A percentile compares a stretch with the other conserved stretches of the same genome.
These are phyloP conservation scores for Ogataea salicorniae DNA, from an alignment of 805 yeast genomes.

Conservation along the genomic window DNA sequence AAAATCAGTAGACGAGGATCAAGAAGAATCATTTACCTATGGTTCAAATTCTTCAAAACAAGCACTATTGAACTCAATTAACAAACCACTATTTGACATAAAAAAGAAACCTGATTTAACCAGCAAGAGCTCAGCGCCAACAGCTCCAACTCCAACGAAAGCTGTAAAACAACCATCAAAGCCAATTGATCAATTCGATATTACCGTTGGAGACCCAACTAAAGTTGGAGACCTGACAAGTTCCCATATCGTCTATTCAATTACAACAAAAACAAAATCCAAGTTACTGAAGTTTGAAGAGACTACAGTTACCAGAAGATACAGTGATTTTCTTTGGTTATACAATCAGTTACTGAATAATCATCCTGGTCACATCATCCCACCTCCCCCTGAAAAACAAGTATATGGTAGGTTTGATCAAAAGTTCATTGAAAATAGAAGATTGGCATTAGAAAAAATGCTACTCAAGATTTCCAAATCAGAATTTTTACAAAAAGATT, in stretches of 20 bases:
- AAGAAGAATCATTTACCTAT: neutral
- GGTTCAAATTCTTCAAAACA: constrained; percentile 21
- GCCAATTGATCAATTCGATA: constrained; percentile 41
- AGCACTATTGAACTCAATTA: constrained; percentile 38
- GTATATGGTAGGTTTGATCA: constrained; percentile 88
- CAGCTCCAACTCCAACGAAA: constrained; percentile 4
- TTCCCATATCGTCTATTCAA: constrained; percentile 83
- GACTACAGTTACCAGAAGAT: constrained; percentile 70
- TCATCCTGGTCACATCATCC: constrained; percentile 86
- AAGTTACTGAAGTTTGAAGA: constrained; percentile 33
- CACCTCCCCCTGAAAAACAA: constrained; percentile 96
- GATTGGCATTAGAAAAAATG: constrained; percentile 85
- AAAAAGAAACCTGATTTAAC: constrained; percentile 7
- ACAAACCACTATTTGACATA: constrained; percentile 51
- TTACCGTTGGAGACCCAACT: constrained; percentile 83
- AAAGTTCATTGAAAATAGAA: constrained; percentile 80
- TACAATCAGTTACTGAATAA: constrained; percentile 81
- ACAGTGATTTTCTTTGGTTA: constrained; percentile 90
- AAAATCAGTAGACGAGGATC: constrained; percentile 5
- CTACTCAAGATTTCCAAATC: constrained; percentile 60
- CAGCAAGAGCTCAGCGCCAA: neutral
- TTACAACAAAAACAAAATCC: constrained; percentile 55
- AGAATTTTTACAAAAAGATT: constrained; percentile 56
- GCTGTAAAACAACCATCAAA: constrained; percentile 1
- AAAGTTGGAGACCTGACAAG: constrained; percentile 87